Conservation (phyloP, 345 rosid genomes). For the Pugionium cornutum region DNA sequence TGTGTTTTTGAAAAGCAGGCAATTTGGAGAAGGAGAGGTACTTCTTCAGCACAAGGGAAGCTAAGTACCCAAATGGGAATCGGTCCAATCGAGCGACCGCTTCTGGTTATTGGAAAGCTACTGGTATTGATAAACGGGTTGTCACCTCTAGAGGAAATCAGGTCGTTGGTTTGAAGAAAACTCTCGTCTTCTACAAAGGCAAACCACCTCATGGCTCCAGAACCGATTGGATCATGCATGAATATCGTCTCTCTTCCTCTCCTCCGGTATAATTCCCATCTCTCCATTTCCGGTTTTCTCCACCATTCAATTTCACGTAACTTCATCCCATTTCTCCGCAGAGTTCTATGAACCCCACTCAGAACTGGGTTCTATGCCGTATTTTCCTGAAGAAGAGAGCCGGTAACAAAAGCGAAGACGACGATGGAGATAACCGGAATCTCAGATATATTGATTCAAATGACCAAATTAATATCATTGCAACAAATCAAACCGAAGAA, state of each 20-base stretch:
- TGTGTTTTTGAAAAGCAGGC: constrained; percentile 44
- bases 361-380: constrained; percentile 93
- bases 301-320: neutral
- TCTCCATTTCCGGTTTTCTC: neutral
- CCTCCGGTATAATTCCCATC: constrained; percentile 32
- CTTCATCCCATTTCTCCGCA: constrained; percentile 30
- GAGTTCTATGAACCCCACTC: constrained; percentile 49
- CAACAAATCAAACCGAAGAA: constrained; percentile 13
- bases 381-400: constrained; percentile 85
- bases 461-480: constrained; percentile 25
- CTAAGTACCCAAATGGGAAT: constrained; percentile 92
- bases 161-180: constrained; percentile 88
- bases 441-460: constrained; percentile 34
- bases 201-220: constrained; percentile 81
- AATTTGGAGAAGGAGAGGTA: constrained; percentile 89
- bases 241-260: constrained; percentile 67
- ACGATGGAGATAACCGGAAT: constrained; percentile 38
- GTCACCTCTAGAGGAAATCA: constrained; percentile 58
- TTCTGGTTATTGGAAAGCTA: constrained; percentile 96
- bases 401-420: constrained; percentile 51
- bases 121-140: constrained; percentile 84
- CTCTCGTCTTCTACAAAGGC: constrained; percentile 94
- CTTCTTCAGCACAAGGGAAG: constrained; percentile 87
- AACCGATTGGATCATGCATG: constrained; percentile 99
- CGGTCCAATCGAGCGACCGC: constrained; percentile 80